Percentiles rank a stretch among this genome's conserved stretches.
phyloP scores from a whole-genome alignment of 257 asterid genomes.

The Solanum appendiculatum region DNA sequence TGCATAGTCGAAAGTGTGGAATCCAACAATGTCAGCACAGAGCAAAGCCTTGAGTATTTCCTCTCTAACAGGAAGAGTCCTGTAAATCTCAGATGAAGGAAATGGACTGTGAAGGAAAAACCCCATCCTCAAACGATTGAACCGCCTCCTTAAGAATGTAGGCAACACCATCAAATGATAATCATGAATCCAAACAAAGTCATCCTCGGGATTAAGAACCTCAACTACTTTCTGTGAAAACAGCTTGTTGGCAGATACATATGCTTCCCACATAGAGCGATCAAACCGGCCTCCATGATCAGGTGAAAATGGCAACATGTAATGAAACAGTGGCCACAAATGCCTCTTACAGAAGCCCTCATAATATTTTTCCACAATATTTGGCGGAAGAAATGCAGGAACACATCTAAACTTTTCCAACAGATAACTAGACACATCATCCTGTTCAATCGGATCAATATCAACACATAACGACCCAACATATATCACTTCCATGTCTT shows the following conservation, averaged over 20 bases:
- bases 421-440: conserved; percentile 53
- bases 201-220: conserved; percentile 78
- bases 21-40: conserved; percentile 75
- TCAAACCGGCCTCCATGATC: conserved; percentile 70
- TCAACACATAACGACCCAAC: conserved; percentile 69
- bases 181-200: conserved; percentile 82
- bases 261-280: conserved; percentile 73
- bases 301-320: conserved; percentile 67
- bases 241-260: conserved; percentile 62
- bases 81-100: conserved; percentile 89
- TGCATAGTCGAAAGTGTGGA: conserved; percentile 92
- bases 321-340: conserved; percentile 76
- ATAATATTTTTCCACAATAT: conserved; percentile 46
- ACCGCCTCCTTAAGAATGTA: conserved; percentile 75
- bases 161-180: conserved; percentile 86
- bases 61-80: conserved; percentile 87
- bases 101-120: conserved; percentile 90
- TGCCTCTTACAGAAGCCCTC: conserved; percentile 82
- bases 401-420: conserved; percentile 65
- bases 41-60: conserved; percentile 82
- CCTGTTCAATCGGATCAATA: conserved; percentile 71
- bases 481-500: conserved; percentile 65
- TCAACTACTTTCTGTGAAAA: conserved; percentile 71
- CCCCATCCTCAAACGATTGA: conserved; percentile 69
- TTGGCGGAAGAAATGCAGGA: conserved; percentile 61